Conservation (phyloP, 768 basidiomycete species). For the Auriscalpium vulgare region DNA sequence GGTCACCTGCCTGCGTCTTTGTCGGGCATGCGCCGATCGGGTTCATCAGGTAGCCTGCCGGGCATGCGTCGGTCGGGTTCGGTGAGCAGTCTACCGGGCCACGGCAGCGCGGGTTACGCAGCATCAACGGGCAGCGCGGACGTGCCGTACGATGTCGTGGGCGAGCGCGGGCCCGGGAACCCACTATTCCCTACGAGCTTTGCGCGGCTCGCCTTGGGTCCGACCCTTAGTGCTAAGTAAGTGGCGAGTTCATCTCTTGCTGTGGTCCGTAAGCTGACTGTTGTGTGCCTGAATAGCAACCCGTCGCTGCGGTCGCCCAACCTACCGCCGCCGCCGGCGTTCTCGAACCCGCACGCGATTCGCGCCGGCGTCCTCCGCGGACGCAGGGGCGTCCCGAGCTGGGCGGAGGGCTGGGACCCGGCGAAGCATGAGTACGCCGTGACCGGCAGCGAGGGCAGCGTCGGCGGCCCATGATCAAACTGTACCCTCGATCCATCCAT, state of each 20-base stretch:
- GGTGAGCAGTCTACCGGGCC: constrained; percentile 2
- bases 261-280: neutral
- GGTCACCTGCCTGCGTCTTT: neutral
- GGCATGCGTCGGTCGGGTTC: neutral
- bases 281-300: constrained; percentile 7
- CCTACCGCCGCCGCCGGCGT: constrained; percentile 21
- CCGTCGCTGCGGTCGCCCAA: constrained; percentile 22
- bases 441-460: constrained; percentile 31
- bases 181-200: constrained; percentile 83
- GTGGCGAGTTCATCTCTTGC: constrained; percentile 11
- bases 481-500: neutral
- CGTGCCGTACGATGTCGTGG: constrained; percentile 39
- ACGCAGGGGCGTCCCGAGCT: constrained; percentile 22
- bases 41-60: neutral
- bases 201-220: constrained; percentile 53
- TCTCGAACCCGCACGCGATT: constrained; percentile 19
- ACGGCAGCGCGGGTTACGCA: constrained; percentile 6
- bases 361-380: constrained; percentile 14
- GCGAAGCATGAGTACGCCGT: constrained; percentile 37
- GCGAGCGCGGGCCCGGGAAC: constrained; percentile 61
- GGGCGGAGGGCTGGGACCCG: constrained; percentile 35
- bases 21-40: neutral
- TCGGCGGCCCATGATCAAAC: neutral
- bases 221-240: constrained; percentile 53
- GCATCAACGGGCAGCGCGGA: constrained; percentile 15